Base-by-base conservation (phyloP, 2,329 filamentous ascomycete species). In the Penicillium occitanis region DNA sequence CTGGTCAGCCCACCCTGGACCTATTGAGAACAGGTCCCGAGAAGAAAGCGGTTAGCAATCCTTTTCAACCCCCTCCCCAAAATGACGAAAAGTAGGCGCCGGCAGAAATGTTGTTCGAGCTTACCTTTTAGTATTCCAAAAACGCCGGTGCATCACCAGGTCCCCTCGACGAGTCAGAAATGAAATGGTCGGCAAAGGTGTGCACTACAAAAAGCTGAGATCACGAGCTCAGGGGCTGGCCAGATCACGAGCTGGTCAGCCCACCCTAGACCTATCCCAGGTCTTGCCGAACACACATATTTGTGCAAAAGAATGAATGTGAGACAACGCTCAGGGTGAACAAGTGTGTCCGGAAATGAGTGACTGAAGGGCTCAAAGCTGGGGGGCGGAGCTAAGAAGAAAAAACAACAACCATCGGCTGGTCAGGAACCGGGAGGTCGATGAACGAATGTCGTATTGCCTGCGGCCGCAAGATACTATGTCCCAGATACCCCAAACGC, bases 211-310 rank as follows among this genome's bases (percentile, higher is more conserved):
- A 35, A n/a, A 30, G 13, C 44, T 51, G 60, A 53, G 60, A 51
- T 63, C 61, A 51, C 37, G 60, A 62, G 60, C 42, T 51, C 60
- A 62, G 60, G 60, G 40, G 60, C 35, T 28, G n/a, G 40, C 30
- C 25, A 53, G 60, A 62, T 63, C 61, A 51, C 42, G 44, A 53
- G 28, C 50, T 53, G 28, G 50, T 53, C 28, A 53, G 25, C 50
- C 50, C 28, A 5, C 50, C 50, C 35, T 40, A 62, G 60, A 51
- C 60, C 60, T 62, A 25, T 62, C 60, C 60, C 60, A 62, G 60
- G 44, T 62, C 60, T 30, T 53, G 28, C 6, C 50, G 50, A 48
- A 48, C 28, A 53, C 50, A 53, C 14, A n/a, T 17, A 53, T 30
- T n/a, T 30, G 28, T 53, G 28, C 50, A 53, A 53, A 28, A 28